phyloP scores from a whole-genome alignment of 192 early-diverging fungal genomes.

The Funneliformis mosseae region DNA sequence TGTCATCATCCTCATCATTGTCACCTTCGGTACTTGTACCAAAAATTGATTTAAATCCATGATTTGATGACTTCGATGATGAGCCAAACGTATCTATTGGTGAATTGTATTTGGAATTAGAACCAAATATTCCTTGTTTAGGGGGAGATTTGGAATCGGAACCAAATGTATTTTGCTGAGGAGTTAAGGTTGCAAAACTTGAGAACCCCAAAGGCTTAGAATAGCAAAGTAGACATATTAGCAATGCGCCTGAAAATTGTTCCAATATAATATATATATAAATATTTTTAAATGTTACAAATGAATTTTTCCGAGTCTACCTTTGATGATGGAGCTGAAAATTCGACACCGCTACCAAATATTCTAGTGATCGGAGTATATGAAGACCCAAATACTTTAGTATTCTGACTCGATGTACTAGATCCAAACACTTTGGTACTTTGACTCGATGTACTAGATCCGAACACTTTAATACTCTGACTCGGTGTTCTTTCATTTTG shows the following conservation, averaged over 20 bases:
- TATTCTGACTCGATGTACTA: no score
- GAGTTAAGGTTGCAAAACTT: not conserved
- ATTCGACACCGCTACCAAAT: not conserved
- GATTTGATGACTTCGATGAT: not conserved
- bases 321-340: not conserved
- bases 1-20: not conserved
- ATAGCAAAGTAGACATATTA: not conserved
- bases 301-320: not conserved
- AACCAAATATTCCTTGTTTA: conserved; percentile 13
- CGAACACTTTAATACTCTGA: not conserved
- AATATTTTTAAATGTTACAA: no score
- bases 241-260: not conserved
- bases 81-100: not conserved
- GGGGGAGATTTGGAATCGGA: not conserved
- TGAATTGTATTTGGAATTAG: not conserved
- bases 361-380: not conserved
- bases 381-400: no score
- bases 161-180: not conserved
- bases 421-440: not conserved
- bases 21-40: not conserved
- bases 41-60: not conserved
- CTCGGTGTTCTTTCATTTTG: not conserved
- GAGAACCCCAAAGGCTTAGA: not conserved
- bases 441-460: not conserved
- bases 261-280: not conserved